Evolutionary conservation across 2,329 filamentous ascomycete genomes (phyloP), one percentile per base, ranked within the genome.

Genomic region (Fusarium haematococcum): DNA sequence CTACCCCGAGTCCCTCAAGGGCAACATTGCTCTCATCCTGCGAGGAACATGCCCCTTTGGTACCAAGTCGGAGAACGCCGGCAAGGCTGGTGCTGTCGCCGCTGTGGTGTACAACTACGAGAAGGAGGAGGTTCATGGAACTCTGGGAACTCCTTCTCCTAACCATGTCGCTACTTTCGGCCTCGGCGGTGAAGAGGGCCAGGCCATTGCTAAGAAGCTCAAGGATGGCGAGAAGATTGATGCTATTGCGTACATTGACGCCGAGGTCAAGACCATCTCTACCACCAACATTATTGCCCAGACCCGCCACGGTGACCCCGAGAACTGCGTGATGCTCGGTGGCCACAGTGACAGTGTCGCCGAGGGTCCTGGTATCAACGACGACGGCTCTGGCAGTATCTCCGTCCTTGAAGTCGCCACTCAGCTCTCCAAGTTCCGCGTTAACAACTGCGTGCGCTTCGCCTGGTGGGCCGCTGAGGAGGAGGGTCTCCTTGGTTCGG

Each of bases 41-140:
- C 91, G 94, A 65, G 94, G 94, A 63, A 86, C 83, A 2, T 97
- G 94, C 79, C 75, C 90, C 9, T 97, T 96, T 75, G 93, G 91
- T 13, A 83, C 87, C 68, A 97, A 97, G 84, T 92, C 92, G 2
- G 87, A 87, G 63, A 84, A 89, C 16, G 93, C 94, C 7, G 92
- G 91, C 48, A 86, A 85, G 58, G 92, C 92, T 1, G 93, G 93
- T 23, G 94, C 94, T 6, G 81, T 90, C 5, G 94, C 91, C 2
- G 92, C 91, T 1, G 83, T 97, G 16, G 86, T 97, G 59, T 95
- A 94, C 84, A 95, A 96, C 85, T 92, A 91, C 75, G 90, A 90
- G 58, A 83, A 87, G 1, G 93, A 90, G 2, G 81, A 84, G 5
- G 83, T 95, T 1, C 86, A 88, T 60, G 94, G 93, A 45, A 95